Evolutionary conservation across 192 early-diverging fungal species (phyloP).

Genomic region (Diversispora epigaea): DNA sequence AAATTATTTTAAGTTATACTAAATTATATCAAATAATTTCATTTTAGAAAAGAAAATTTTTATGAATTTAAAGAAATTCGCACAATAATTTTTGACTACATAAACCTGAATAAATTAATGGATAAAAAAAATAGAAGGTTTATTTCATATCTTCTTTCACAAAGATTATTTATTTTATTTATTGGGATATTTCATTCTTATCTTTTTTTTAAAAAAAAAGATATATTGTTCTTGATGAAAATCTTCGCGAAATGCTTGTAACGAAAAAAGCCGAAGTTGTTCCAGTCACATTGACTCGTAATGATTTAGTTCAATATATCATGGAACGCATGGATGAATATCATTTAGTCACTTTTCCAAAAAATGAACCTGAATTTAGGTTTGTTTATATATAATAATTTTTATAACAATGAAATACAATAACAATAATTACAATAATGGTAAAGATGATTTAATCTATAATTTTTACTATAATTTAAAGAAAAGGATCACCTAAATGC

Average conservation of each 20-base stretch:
- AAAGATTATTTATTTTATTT: background rate
- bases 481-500: constrained; percentile 49
- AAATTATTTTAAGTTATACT: too few species aligned
- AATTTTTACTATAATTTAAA: background rate
- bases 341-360: constrained; percentile 51
- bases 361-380: constrained; percentile 42
- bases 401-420: too few species aligned
- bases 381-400: background rate
- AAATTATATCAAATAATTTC: too few species aligned
- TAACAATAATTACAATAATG: background rate
- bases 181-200: background rate
- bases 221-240: background rate
- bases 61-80: constrained; percentile 63
- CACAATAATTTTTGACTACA: constrained; percentile 59
- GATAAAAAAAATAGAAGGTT: constrained; percentile 52
- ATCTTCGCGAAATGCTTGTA: background rate
- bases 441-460: too few species aligned
- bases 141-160: too few species aligned
- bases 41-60: constrained; percentile 47
- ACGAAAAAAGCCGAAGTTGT: background rate
- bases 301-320: constrained; percentile 5
- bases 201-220: background rate
- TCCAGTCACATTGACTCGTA: background rate
- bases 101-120: constrained; percentile 58
- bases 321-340: constrained; percentile 52